Evolutionary conservation across 2,329 filamentous ascomycete species (phyloP), one percentile per base, ranked within the genome.

Genomic region (Kalmusia sp.): DNA sequence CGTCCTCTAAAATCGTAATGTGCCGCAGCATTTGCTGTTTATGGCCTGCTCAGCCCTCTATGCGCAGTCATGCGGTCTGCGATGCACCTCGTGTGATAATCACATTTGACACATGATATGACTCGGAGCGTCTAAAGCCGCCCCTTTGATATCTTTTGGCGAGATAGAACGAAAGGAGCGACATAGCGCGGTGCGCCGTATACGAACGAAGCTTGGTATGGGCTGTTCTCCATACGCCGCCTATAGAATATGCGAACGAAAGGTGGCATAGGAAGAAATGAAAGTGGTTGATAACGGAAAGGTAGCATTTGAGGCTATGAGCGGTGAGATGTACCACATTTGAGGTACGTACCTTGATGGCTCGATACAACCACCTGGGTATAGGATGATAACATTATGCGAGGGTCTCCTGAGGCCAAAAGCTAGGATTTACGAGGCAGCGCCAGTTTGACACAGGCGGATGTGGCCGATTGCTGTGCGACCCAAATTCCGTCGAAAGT

Each of bases 281-380:
- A 37, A 39, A 38, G 37, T 41, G 28, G 8, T 45, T 9, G 39
- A 35, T 43, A 51, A 51, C 22, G 43, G 22, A 54, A 45, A 51
- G 52, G 58, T 62, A 52, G 56, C 44, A 58, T 51, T 48, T 43
- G 44, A 50, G 52, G 44, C 47, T 52, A 47, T 47, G 59, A 61
- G 67, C 64, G 61, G 63, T 65, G 61, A 62, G 57, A 51, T 59
- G 61, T 69, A 55, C 52, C 22, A 64, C 61, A 30, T 24, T 50
- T 22, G 44, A 55, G 57, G 59, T 61, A 62, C 47, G 52, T 60
- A 62, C 54, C 55, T 41, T 59, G 51, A 53, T 52, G 38, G 51
- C 46, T 47, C 35, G 52, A 51, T 54, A 62, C 55, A 49, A 54
- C 44, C 21, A 46, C 46, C 45, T 33, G 38, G 19, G 53, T 61